Percentiles rank a stretch among this genome's conserved stretches.
Evolutionary conservation across 805 yeast species (phyloP).

Genomic region (Suhomyces emberorum): DNA sequence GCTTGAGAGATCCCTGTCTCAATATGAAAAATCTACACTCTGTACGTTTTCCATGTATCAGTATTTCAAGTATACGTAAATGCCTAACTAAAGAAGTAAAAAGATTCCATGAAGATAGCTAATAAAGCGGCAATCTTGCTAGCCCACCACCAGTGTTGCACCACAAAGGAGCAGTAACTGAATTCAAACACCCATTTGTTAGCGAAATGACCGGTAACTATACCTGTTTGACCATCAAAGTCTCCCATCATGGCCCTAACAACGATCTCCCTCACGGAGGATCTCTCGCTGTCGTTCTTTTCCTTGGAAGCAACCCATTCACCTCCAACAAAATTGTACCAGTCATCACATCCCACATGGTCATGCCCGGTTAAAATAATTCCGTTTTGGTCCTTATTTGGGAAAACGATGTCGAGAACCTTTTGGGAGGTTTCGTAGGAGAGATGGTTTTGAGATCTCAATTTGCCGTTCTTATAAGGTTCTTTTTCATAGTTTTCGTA

Average conservation of each 20-base stretch:
- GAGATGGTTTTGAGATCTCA: slow-evolving; percentile 85
- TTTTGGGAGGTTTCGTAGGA: slow-evolving; percentile 61
- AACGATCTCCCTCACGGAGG: slow-evolving; percentile 69
- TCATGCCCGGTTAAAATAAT: slow-evolving; percentile 92
- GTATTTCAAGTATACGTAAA: too few relatives aligned
- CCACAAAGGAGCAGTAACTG: slow-evolving; percentile 72
- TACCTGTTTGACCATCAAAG: slow-evolving; percentile 83
- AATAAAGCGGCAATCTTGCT: slow-evolving; percentile 51
- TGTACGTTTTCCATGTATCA: too few relatives aligned
- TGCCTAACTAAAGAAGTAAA: slow-evolving; percentile 1
- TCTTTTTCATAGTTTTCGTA: slow-evolving; percentile 53
- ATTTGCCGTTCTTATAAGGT: slow-evolving; percentile 64
- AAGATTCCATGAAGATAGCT: slow-evolving; percentile 28
- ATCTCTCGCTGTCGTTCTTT: slow-evolving; percentile 21
- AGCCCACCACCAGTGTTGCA: slow-evolving; percentile 97
- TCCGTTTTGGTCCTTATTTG: slow-evolving; percentile 61
- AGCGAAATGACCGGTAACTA: slow-evolving; percentile 71
- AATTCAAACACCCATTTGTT: slow-evolving; percentile 65
- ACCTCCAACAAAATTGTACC: slow-evolving; percentile 47
- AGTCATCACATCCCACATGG: slow-evolving; percentile 86
- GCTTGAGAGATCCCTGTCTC: too few relatives aligned
- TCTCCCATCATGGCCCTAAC: slow-evolving; percentile 97
- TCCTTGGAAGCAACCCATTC: slow-evolving; percentile 61
- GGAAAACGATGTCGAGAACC: slow-evolving; percentile 70
- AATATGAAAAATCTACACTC: too few relatives aligned